phyloP scores from a whole-genome alignment of 495 filamentous ascomycete species.

The Aspergillus hancockii region DNA sequence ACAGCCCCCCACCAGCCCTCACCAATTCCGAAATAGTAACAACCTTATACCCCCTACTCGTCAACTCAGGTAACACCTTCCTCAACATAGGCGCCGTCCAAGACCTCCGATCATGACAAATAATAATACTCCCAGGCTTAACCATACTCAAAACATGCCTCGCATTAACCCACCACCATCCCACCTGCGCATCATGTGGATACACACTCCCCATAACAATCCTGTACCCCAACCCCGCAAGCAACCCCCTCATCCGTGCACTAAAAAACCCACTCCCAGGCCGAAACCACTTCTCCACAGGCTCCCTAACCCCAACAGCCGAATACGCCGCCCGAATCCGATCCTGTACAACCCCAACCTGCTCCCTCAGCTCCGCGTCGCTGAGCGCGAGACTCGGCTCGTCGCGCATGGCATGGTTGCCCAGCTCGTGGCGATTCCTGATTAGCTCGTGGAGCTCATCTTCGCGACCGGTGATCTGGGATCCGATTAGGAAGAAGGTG shows the following conservation, averaged over 20 bases:
- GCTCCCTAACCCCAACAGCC: conserved; percentile 29
- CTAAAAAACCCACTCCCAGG: conserved; percentile 83
- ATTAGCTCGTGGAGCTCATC: conserved; percentile 60
- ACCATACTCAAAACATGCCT: conserved; percentile 78
- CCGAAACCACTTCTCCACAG: conserved; percentile 64
- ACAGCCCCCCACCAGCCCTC: conserved; percentile 22
- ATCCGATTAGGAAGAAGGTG: conserved; percentile 80
- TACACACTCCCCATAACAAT: conserved; percentile 80
- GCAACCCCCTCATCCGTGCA: conserved; percentile 58
- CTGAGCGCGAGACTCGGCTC: conserved; percentile 60
- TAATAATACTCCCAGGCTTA: conserved; percentile 71
- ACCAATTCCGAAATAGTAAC: conserved; percentile 68
- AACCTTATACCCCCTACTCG: conserved; percentile 64
- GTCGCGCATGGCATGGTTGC: conserved; percentile 85
- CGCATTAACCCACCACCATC: conserved; percentile 67
- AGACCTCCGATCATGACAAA: conserved; percentile 77
- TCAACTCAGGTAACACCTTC: conserved; percentile 68
- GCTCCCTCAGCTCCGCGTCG: conserved; percentile 33
- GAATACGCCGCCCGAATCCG: conserved; percentile 58
- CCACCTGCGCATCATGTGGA: conserved; percentile 82
- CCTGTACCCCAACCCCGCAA: conserved; percentile 58
- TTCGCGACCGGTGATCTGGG: conserved; percentile 65
- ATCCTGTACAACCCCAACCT: conserved; percentile 43
- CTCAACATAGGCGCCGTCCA: conserved; percentile 79
- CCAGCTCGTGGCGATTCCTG: conserved; percentile 67